Conservation (phyloP, 23 red algal genomes). For the Agarophyton chilense region DNA sequence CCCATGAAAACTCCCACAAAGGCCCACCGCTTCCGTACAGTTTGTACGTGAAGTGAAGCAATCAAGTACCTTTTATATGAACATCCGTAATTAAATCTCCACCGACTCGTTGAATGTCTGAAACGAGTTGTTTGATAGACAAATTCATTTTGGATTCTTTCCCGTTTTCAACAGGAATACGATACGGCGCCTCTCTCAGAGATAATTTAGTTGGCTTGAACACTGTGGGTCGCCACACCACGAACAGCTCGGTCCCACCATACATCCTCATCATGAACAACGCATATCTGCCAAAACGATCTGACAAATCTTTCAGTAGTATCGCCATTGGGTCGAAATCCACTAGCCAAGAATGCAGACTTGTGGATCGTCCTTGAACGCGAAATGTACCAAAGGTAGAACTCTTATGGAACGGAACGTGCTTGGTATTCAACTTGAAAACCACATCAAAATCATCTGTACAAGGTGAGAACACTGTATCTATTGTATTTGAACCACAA, state of each 20-base stretch:
- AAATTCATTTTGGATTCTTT: background rate
- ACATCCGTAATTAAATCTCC: slow-evolving; percentile 14
- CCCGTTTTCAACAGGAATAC: background rate
- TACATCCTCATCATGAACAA: slow-evolving; percentile 47
- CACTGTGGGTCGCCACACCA: slow-evolving; percentile 58
- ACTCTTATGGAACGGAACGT: slow-evolving; percentile 19
- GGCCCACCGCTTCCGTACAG: too few relatives aligned
- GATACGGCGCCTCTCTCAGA: slow-evolving; percentile 43
- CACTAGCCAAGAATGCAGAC: slow-evolving; percentile 25
- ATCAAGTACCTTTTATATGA: background rate
- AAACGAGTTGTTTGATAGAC: background rate
- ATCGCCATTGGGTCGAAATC: slow-evolving; percentile 43
- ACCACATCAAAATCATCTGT: slow-evolving; percentile 31
- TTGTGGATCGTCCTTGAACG: background rate
- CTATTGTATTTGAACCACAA: background rate
- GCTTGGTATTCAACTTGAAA: slow-evolving; percentile 24
- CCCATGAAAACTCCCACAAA: too few relatives aligned
- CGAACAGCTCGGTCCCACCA: slow-evolving; percentile 23
- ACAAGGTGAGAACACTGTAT: slow-evolving; percentile 40
- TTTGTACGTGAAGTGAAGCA: background rate
- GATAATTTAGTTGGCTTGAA: slow-evolving; percentile 25
- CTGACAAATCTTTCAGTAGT: slow-evolving; percentile 22
- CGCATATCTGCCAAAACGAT: slow-evolving; percentile 40
- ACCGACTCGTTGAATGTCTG: background rate
- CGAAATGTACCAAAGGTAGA: slow-evolving; percentile 6